Percentiles rank a stretch among this genome's conserved stretches.
phyloP scores from a whole-genome alignment of 2,329 filamentous ascomycete genomes.

The Penicillium sp. region DNA sequence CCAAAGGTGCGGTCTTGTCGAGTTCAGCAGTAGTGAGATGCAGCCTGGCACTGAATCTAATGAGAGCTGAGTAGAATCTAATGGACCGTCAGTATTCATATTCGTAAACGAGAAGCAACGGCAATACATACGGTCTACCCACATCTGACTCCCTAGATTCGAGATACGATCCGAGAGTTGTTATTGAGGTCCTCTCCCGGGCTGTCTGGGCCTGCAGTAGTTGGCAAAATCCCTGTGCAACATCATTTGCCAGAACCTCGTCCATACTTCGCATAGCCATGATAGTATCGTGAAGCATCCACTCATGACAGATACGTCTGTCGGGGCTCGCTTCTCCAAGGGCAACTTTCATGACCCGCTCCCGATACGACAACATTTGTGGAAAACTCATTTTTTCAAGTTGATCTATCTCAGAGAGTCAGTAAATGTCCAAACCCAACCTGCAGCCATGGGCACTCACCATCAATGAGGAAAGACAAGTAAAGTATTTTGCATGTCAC shows the following conservation, averaged over 20 bases:
- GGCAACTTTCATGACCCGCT: conserved; percentile 10
- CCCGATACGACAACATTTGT: conserved; percentile 12
- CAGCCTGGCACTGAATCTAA: conserved; percentile 14
- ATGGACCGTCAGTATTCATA: background rate
- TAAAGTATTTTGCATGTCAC: conserved; percentile 14
- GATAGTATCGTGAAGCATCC: conserved; percentile 15
- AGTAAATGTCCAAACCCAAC: background rate
- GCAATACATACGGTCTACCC: conserved; percentile 10
- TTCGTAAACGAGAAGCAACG: background rate
- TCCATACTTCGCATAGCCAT: conserved; percentile 10
- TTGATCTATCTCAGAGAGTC: conserved; percentile 9
- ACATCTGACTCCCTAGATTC: conserved; percentile 12
- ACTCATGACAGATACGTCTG: conserved; percentile 7
- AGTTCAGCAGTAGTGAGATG: conserved; percentile 7
- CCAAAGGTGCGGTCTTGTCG: conserved; percentile 3
- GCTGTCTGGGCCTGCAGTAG: conserved; percentile 13
- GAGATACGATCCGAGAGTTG: conserved; percentile 14
- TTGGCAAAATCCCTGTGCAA: conserved; percentile 13
- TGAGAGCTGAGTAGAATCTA: conserved; percentile 16
- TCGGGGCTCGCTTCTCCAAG: conserved; percentile 4
- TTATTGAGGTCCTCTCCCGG: conserved; percentile 7
- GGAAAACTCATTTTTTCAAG: conserved; percentile 15
- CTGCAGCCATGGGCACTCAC: background rate
- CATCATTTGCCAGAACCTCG: conserved; percentile 6
- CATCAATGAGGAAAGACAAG: conserved; percentile 14